Evolutionary conservation across 768 basidiomycete genomes (phyloP).

Genomic region (Exsudoporus frostii): DNA sequence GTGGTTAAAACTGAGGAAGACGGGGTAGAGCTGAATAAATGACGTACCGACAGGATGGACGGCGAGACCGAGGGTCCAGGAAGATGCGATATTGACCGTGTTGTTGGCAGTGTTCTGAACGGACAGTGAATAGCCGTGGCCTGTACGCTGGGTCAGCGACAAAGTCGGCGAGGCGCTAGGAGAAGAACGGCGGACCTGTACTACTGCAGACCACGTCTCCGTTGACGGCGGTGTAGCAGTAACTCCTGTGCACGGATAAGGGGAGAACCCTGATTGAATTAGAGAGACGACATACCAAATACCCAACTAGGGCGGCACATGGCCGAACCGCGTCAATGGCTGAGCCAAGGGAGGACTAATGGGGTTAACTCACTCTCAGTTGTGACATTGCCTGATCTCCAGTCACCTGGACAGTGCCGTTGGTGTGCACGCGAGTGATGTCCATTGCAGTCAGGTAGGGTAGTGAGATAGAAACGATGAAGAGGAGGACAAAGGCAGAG

Average conservation of each 20-base stretch:
- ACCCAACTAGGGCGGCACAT: conserved; percentile 50
- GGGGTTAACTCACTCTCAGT: conserved; percentile 49
- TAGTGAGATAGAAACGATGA: conserved; percentile 69
- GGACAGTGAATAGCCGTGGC: conserved; percentile 53
- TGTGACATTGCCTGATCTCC: conserved; percentile 36
- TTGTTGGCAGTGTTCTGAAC: conserved; percentile 25
- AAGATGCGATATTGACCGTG: conserved; percentile 41
- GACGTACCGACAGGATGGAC: conserved; percentile 71
- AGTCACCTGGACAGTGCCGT: conserved; percentile 24
- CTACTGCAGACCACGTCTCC: conserved; percentile 42
- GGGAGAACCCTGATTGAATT: not conserved
- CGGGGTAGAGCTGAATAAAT: not conserved
- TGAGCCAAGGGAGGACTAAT: not conserved
- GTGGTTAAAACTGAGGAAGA: not conserved
- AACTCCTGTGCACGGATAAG: conserved; percentile 45
- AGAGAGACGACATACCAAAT: conserved; percentile 50
- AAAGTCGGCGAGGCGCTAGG: not conserved
- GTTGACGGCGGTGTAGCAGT: conserved; percentile 49
- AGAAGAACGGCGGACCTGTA: conserved; percentile 37
- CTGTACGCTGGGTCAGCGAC: conserved; percentile 27
- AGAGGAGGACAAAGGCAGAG: conserved; percentile 59
- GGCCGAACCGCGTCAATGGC: conserved; percentile 1
- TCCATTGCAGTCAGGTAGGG: conserved; percentile 68
- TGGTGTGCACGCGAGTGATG: conserved; percentile 57
- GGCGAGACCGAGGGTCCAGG: conserved; percentile 73